Base-by-base conservation (phyloP, 306 rosid genomes). In the Ammopiptanthus mongolicus region DNA sequence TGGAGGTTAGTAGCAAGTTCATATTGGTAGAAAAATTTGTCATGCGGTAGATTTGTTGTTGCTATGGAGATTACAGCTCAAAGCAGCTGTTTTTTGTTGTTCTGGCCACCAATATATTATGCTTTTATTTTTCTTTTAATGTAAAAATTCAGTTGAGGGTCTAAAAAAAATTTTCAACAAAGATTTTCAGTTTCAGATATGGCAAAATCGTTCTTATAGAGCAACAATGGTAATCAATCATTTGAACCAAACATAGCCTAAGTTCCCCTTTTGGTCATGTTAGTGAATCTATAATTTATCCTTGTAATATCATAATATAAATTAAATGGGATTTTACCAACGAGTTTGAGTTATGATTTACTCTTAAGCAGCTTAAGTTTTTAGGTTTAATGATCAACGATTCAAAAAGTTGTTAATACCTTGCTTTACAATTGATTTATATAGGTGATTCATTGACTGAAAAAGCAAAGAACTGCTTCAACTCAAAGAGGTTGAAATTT, bases 401-500 rank as follows among this genome's bases (percentile, higher is more conserved):
- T 61, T 6, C 15, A 34, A 71, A 25, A 33, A n/a, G 66, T 33
- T 61, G 25, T 34, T n/a, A 34, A 34, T 33, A 33, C 66, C 65
- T 74, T 52, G 74, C 36, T 36, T 17, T 41, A 3, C 18, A 41
- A 41, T 77, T 62, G 3, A 42, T 62, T 70, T 72, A 37, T 56
- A 5, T 37, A 75, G 85, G 87, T 17, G 50, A 31, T 33, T 80
- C 33, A 37, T 53, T 73, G 69, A 69, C 64, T 77, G 73, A 41
- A 80, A 66, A 63, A n/a, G 12, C 15, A 29, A 64, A 77, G 55
- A 74, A 13, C 67, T 74, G 36, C 65, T 80, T 70, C 74, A 56
- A 56, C 67, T 65, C 29, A 69, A 53, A 65, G 73, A 46, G 81
- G 48, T 64, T 85, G 59, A 25, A 71, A 81, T 65, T 83, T 76